Conservation (phyloP, 345 rosid species). For the Salix exigua region DNA sequence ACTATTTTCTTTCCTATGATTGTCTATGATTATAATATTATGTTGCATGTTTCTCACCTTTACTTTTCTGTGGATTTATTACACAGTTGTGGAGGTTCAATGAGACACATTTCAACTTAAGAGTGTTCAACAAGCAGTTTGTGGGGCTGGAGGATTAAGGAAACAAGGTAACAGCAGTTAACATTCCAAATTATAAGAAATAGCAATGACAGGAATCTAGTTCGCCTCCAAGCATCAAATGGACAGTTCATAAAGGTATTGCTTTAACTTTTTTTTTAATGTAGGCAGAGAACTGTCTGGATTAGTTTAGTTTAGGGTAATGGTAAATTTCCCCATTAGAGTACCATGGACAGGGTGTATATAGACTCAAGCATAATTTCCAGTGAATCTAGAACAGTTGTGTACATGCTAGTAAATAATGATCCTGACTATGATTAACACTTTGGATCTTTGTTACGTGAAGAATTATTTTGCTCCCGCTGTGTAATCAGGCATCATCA, state of each 20-base stretch:
- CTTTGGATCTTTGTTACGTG: background rate
- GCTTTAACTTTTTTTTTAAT: too few species aligned
- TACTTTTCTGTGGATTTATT: background rate
- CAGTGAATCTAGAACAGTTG: background rate
- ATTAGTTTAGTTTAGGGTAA: background rate
- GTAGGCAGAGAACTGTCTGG: background rate
- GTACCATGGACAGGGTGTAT: background rate
- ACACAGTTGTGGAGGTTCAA: conserved; percentile 34
- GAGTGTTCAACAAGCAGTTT: conserved; percentile 19
- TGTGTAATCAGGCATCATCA: background rate
- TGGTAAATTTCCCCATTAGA: background rate
- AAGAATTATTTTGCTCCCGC: background rate
- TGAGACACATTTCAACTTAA: conserved; percentile 23
- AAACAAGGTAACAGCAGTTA: conserved; percentile 16
- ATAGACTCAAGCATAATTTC: background rate
- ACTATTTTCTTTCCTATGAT: background rate
- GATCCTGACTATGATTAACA: background rate
- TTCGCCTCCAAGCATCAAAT: conserved; percentile 28
- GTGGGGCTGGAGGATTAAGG: conserved; percentile 18
- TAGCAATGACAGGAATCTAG: conserved; percentile 4
- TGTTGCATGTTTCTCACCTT: background rate
- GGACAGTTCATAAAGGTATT: conserved; percentile 36
- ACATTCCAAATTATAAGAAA: conserved; percentile 28
- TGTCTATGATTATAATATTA: background rate
- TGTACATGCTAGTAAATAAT: background rate